Base-by-base conservation (phyloP, 2,329 filamentous ascomycete species). In the Endothia cerciana region DNA sequence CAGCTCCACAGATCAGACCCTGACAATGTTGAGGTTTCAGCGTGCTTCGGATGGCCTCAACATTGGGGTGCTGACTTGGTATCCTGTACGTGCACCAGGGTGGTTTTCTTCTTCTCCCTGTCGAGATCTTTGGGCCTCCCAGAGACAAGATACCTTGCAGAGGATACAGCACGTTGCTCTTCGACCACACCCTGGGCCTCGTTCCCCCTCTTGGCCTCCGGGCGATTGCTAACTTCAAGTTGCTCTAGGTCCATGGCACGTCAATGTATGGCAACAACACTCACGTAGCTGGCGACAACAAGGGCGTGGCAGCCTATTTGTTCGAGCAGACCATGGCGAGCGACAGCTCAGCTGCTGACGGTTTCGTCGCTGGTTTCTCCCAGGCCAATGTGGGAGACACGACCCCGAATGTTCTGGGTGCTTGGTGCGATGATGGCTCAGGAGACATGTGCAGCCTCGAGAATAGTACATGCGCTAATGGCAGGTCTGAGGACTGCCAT, bases 321-420 rank as follows among this genome's bases (percentile, higher is more conserved):
- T 91, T 97, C 69, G 94, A 97, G 76, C 87, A 91, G 71, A 86
- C 86, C 51, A 85, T 91, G 64, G 77, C 79, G 49, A 80, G 79
- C 5, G 80, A 84, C 36, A 73, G 78, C 2, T 81, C 80, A 13
- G 88, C 87, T 55, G 83, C 86, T 0, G 81, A 86, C 1, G 85
- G 84, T 13, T 97, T 96, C 71, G 91, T 97, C 1, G 93, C 93
- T 2, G 94, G 93, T 13, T 97, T 97, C 78, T 95, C 92, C 0
- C 93, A 97, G 76, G 87, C 93, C 36, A 97, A 92, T 73, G 92
- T 97, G 62, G 94, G 93, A 30, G 94, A 97, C 73, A 95, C 92
- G 0, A 91, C 89, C 1, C 94, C 94, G 11, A 97, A 97, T 72
- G 85, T 91, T 0, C 82, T 92, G 1, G 94, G 93, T 2, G 91